Evolutionary conservation across 306 rosid species (phyloP).

Genomic region (Gleditsia sinensis): DNA sequence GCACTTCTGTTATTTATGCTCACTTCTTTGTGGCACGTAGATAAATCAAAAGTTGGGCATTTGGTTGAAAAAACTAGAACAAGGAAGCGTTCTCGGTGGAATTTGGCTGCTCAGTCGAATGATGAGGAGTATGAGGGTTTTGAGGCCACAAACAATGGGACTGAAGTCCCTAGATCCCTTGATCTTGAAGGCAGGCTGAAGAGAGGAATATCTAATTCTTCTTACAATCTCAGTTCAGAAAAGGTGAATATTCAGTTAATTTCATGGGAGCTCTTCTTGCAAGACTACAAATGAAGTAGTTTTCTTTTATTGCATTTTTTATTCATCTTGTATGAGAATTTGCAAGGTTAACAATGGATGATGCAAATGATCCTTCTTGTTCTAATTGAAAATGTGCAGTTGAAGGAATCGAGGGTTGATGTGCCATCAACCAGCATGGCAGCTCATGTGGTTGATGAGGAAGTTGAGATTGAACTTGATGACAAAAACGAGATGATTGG

Average conservation of each 20-base stretch:
- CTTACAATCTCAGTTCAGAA: slow-evolving; percentile 42
- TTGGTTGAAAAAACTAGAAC: slow-evolving; percentile 52
- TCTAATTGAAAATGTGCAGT: slow-evolving; percentile 37
- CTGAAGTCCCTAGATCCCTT: slow-evolving; percentile 41
- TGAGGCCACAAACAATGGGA: slow-evolving; percentile 39
- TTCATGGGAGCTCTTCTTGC: background rate
- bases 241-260: slow-evolving; percentile 52
- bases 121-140: slow-evolving; percentile 41
- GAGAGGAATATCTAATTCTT: slow-evolving; percentile 50
- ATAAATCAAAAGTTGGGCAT: slow-evolving; percentile 49
- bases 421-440: slow-evolving; percentile 66
- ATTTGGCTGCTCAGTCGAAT: slow-evolving; percentile 51
- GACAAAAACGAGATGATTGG: slow-evolving; percentile 40
- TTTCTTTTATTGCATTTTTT: background rate
- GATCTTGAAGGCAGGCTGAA: slow-evolving; percentile 60
- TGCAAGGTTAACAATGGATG: slow-evolving; percentile 5
- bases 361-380: slow-evolving; percentile 21
- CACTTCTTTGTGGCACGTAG: slow-evolving; percentile 29
- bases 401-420: slow-evolving; percentile 44
- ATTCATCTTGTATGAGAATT: background rate
- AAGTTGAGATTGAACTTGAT: slow-evolving; percentile 69
- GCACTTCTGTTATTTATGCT: slow-evolving; percentile 28
- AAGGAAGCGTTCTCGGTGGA: slow-evolving; percentile 83
- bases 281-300: slow-evolving; percentile 1
- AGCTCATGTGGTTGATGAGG: slow-evolving; percentile 71